Evolutionary conservation across 352 stramenopile genomes (phyloP), one percentile per base, ranked within the genome.

Genomic region (Phytophthora agathidicida): DNA sequence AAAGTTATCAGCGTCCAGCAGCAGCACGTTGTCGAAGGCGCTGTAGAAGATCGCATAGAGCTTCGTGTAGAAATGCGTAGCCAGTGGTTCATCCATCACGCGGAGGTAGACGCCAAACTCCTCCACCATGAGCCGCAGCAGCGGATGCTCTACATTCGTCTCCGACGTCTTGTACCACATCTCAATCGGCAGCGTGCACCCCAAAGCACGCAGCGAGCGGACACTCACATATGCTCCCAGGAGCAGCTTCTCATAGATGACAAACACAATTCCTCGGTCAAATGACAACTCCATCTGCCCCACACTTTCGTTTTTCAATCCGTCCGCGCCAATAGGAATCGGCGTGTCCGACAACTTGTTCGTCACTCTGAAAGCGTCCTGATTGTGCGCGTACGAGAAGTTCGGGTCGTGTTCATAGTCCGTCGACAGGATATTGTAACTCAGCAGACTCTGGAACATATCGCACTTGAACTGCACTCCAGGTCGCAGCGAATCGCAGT

Each of bases 1-100:
- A 48, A 85, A 83, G 50, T 88, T 88, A 61, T 88, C 78, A 20
- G 73, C 75, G 38, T 86, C 78, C 38, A 88, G 46, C 35, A 88
- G 59, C 63, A 88, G 43, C 8, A 86, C 73, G 17, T 73, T 69
- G 50, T 86, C 70, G 33, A 88, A 88, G 1, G 73, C 68, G 19
- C 54, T 73, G 26, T 82, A 85, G 39, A 78, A 82, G n/a, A 86
- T 59, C 1, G 71, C 73, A 38, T 84, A 73, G 3, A 80, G 60
- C 43, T 88, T 88, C 14, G 75, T 80, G 48, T 83, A 84, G 38
- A 84, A 88, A 11, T 66, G 43, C n/a, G 55, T 73, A 17, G 75
- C 75, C 8, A 59, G 22, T 8, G 70, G 65, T 48, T 84, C 71
- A 1, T 76, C 41, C 22, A 86, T 76, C 48, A 83, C 59, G 36